Evolutionary conservation across 495 filamentous ascomycete genomes (phyloP).

Genomic region (Xylaria nigripes): DNA sequence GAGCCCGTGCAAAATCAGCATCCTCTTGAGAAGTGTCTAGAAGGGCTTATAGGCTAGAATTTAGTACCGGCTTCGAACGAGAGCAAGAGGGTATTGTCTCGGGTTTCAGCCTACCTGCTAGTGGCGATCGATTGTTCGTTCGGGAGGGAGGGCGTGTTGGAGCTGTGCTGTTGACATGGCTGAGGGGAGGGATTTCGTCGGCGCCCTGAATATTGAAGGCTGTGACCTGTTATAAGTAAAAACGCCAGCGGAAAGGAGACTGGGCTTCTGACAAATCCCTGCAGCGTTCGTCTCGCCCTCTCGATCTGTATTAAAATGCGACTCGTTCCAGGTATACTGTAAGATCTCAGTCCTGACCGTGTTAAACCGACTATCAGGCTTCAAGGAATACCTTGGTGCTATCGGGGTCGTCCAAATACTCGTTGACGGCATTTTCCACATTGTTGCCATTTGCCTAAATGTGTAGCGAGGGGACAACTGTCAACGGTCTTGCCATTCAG

Average conservation of each 20-base stretch:
- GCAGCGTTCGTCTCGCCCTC: constrained; percentile 31
- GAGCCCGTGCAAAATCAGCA: constrained; percentile 43
- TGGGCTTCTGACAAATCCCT: constrained; percentile 22
- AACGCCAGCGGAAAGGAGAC: background rate
- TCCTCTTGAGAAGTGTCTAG: constrained; percentile 45
- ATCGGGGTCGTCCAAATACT: constrained; percentile 35
- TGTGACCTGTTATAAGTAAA: constrained; percentile 21
- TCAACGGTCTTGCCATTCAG: background rate
- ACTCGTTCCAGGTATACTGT: constrained; percentile 44
- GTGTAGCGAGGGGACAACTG: background rate
- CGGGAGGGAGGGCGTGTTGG: constrained; percentile 65
- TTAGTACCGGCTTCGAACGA: constrained; percentile 15
- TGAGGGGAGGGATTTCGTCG: constrained; percentile 37
- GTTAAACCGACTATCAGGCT: background rate
- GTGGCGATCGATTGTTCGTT: constrained; percentile 44
- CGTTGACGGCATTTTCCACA: constrained; percentile 34
- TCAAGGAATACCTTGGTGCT: constrained; percentile 27
- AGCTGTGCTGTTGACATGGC: constrained; percentile 34
- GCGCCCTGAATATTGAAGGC: constrained; percentile 51
- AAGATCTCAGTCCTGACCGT: constrained; percentile 11
- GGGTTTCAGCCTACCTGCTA: constrained; percentile 32
- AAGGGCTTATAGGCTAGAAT: constrained; percentile 28
- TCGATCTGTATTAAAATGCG: constrained; percentile 34
- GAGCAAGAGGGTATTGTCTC: constrained; percentile 26
- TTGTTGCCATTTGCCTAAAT: constrained; percentile 37